Percentiles rank a stretch among this genome's conserved stretches.
Evolutionary conservation across 2,329 filamentous ascomycete genomes (phyloP).

Genomic region (Penicillium griseofulvum): DNA sequence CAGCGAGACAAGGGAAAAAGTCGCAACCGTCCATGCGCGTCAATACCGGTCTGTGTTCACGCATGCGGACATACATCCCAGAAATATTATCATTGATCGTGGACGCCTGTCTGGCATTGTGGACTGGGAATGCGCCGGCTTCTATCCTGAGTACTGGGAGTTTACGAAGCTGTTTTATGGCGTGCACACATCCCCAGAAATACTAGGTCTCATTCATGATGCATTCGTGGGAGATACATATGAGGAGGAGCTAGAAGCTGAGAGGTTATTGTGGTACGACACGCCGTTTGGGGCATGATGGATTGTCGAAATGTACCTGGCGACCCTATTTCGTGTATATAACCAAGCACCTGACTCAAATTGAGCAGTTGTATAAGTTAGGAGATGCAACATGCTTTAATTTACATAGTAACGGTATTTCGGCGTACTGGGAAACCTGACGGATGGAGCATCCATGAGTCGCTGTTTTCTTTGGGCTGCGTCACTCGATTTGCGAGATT

Average conservation of each 20-base stretch:
- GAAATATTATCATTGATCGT: conserved; percentile 21
- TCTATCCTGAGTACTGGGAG: conserved; percentile 30
- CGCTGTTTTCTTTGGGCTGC: no score
- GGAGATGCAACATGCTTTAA: no score
- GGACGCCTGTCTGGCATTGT: conserved; percentile 24
- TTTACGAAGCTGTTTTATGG: conserved; percentile 25
- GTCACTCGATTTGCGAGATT: no score
- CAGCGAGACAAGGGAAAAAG: conserved; percentile 1
- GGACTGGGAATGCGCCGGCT: conserved; percentile 33
- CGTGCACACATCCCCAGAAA: background rate
- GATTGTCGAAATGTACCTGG: background rate
- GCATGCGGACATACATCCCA: conserved; percentile 21
- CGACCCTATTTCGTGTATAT: background rate
- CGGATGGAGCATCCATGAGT: no score
- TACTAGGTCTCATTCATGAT: conserved; percentile 7
- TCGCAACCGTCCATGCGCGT: conserved; percentile 1
- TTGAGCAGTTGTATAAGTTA: no score
- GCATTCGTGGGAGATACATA: conserved; percentile 10
- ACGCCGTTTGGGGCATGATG: background rate
- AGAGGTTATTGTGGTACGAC: conserved; percentile 12
- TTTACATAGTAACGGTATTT: no score
- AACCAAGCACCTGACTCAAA: no score
- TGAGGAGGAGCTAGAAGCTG: conserved; percentile 11
- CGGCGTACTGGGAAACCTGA: no score
- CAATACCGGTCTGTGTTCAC: conserved; percentile 20